Conservation (phyloP, 2,329 filamentous ascomycete species). For the Spiromastix sp. region DNA sequence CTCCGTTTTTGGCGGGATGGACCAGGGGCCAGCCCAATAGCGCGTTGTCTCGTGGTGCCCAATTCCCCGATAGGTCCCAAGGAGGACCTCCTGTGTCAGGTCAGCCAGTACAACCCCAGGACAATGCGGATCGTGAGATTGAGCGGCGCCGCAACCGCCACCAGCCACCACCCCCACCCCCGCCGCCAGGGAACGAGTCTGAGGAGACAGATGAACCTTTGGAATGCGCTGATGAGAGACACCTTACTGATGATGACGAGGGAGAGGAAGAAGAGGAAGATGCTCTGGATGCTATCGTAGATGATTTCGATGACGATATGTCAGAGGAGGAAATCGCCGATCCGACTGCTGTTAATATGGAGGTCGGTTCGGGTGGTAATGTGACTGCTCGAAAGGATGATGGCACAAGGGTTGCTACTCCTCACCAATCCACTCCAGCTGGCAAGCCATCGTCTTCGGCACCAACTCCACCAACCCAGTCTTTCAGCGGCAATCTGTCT, state of each 20-base stretch:
- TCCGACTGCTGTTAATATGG: constrained; percentile 81
- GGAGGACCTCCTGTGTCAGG: not conserved
- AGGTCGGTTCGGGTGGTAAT: constrained; percentile 75
- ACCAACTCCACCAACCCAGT: constrained; percentile 28
- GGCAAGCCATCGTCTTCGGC: constrained; percentile 32
- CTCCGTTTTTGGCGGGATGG: constrained; percentile 15
- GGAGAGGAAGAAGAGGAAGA: constrained; percentile 46
- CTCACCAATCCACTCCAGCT: constrained; percentile 49
- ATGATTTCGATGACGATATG: constrained; percentile 78
- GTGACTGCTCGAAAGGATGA: constrained; percentile 88
- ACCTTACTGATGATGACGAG: constrained; percentile 58
- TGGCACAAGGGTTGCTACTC: constrained; percentile 75
- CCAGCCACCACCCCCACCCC: constrained; percentile 40
- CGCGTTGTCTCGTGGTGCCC: constrained; percentile 2
- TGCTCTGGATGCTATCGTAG: constrained; percentile 77
- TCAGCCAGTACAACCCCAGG: constrained; percentile 20
- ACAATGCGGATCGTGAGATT: constrained; percentile 28
- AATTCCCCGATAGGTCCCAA: constrained; percentile 5
- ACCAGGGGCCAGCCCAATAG: constrained; percentile 9
- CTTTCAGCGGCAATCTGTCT: constrained; percentile 44
- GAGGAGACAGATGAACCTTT: constrained; percentile 60
- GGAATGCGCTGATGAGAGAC: constrained; percentile 88
- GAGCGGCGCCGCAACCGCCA: constrained; percentile 46
- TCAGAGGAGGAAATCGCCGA: constrained; percentile 64
- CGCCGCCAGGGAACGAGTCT: constrained; percentile 46